Evolutionary conservation across 1,284 basidiomycete species (phyloP).

Genomic region (Flammula alnicola): DNA sequence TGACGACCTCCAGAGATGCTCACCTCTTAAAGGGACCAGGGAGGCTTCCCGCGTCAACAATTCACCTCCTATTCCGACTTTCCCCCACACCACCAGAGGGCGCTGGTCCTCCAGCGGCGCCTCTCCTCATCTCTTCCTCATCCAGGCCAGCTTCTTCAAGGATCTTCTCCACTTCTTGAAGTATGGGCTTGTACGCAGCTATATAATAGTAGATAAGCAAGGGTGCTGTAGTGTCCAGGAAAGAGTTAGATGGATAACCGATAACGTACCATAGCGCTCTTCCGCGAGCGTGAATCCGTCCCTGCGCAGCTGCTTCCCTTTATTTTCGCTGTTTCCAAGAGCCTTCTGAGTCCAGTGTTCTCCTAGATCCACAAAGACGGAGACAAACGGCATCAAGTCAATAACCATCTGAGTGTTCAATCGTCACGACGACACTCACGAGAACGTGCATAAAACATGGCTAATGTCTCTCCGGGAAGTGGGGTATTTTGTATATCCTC

Average conservation of each 20-base stretch:
- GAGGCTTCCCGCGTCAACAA: too few relatives aligned
- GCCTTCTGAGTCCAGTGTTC: conserved; percentile 87
- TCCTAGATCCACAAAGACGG: too few relatives aligned
- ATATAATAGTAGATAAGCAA: too few relatives aligned
- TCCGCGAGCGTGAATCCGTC: conserved; percentile 81
- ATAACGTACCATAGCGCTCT: conserved; percentile 59
- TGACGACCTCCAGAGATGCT: too few relatives aligned
- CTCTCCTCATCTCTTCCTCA: conserved; percentile 74
- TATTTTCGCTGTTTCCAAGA: conserved; percentile 59
- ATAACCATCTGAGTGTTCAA: too few relatives aligned
- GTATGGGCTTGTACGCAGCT: conserved; percentile 75
- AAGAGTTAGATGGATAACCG: not conserved
- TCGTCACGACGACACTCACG: conserved; percentile 49
- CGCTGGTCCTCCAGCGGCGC: conserved; percentile 46
- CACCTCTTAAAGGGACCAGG: too few relatives aligned
- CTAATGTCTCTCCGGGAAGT: conserved; percentile 86
- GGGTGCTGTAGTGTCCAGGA: not conserved
- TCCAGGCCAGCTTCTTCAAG: conserved; percentile 87
- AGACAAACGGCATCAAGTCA: not conserved
- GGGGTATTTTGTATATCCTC: conserved; percentile 86
- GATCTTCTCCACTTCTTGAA: conserved; percentile 85
- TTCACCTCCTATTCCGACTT: conserved; percentile 61
- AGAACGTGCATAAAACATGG: conserved; percentile 84
- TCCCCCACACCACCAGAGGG: conserved; percentile 38
- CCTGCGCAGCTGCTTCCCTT: conserved; percentile 81